Percentiles rank a stretch among this genome's conserved stretches.
phyloP scores from a whole-genome alignment of 2,329 filamentous ascomycete genomes.

The Pochonia chlamydosporia region DNA sequence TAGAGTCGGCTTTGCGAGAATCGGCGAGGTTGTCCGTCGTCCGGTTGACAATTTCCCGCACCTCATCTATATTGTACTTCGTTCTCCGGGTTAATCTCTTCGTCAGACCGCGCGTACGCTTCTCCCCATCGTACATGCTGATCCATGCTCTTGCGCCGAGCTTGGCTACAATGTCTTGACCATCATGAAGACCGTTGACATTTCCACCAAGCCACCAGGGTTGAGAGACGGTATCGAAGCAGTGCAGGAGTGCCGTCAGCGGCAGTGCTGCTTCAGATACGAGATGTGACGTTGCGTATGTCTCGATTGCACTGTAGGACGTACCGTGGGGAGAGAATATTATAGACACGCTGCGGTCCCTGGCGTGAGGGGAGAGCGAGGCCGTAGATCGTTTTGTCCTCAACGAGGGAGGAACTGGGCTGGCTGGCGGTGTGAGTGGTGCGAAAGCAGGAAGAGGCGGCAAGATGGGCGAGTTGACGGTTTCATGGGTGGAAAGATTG shows the following conservation, averaged over 20 bases:
- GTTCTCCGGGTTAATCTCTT: constrained; percentile 43
- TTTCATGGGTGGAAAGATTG: constrained; percentile 2
- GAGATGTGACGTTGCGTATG: constrained; percentile 53
- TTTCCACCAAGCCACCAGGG: constrained; percentile 58
- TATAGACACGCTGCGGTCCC: constrained; percentile 47
- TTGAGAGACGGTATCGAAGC: constrained; percentile 53
- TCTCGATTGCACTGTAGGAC: constrained; percentile 43
- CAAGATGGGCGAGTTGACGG: constrained; percentile 2
- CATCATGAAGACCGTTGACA: constrained; percentile 51
- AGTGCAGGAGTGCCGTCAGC: constrained; percentile 58
- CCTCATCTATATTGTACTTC: constrained; percentile 38
- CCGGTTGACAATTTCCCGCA: constrained; percentile 28
- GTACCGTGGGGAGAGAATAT: constrained; percentile 62
- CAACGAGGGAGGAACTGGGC: constrained; percentile 27
- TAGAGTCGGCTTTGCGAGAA: constrained; percentile 6
- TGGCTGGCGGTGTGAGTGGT: constrained; percentile 30
- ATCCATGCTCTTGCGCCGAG: constrained; percentile 10
- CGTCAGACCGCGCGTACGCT: constrained; percentile 44
- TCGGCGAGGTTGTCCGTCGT: constrained; percentile 2
- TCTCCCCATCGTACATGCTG: constrained; percentile 47
- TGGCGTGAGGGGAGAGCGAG: constrained; percentile 26
- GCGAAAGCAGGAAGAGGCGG: constrained; percentile 13
- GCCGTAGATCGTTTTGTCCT: constrained; percentile 29
- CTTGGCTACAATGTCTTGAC: constrained; percentile 35
- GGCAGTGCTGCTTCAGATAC: constrained; percentile 51